These are phyloP conservation scores for Hippophae gyantsensis DNA, from an alignment of 306 rosid species.

Conservation along the genomic window DNA sequence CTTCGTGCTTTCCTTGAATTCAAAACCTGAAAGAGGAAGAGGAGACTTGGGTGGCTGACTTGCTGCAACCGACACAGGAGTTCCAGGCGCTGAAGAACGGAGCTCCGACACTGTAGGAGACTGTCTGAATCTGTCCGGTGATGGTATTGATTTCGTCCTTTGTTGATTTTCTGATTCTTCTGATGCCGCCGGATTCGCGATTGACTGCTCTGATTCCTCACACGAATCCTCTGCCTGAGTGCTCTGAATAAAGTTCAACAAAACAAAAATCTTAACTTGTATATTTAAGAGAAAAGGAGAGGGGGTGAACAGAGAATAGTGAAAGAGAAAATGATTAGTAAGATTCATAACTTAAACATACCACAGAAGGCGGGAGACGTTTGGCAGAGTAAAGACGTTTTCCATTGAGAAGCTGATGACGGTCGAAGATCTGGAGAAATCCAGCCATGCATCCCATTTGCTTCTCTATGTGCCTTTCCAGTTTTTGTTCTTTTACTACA, in stretches of 20 bases:
- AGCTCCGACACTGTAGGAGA: conserved; percentile 23
- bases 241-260: neutral
- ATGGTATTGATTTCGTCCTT: conserved; percentile 24
- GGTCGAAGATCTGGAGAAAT: conserved; percentile 85
- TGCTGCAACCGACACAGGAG: neutral
- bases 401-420: conserved; percentile 57
- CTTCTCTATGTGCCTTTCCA: conserved; percentile 60
- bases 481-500: conserved; percentile 50
- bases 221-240: conserved; percentile 27
- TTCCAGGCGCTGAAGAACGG: conserved; percentile 22
- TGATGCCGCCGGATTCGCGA: conserved; percentile 20
- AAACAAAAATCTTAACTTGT: too few species aligned
- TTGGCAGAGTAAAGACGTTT: conserved; percentile 62
- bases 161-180: conserved; percentile 24
- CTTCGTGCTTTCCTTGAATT: conserved; percentile 72
- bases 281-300: neutral
- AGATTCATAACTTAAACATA: conserved; percentile 10
- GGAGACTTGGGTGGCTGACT: conserved; percentile 18
- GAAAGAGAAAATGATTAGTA: neutral
- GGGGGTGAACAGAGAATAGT: neutral
- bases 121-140: conserved; percentile 37
- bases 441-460: conserved; percentile 99
- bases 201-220: conserved; percentile 25
- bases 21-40: conserved; percentile 51
- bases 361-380: conserved; percentile 52